Evolutionary conservation across 371 early-diverging fungal species (phyloP), one percentile per base, ranked within the genome.

Genomic region (Actinomortierella wolfii): DNA sequence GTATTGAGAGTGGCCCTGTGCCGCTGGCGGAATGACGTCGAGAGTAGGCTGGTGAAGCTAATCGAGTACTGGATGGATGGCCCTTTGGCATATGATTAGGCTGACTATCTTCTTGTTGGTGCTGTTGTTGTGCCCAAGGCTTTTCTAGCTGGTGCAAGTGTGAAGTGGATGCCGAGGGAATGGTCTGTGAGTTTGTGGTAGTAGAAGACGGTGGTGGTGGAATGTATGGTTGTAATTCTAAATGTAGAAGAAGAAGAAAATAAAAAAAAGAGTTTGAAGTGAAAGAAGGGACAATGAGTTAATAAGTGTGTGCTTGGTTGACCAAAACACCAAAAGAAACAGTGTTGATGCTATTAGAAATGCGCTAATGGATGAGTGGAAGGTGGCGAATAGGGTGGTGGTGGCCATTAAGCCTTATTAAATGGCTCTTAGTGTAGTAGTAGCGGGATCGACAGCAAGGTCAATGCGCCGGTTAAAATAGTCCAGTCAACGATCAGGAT

Each of bases 11-110:
- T 29, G 59, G 5, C 9, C 29, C 51, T 7, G 60, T 50, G 15
- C 59, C 45, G 29, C 59, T 63, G 5, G 73, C 62, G 52, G 66
- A 67, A 41, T 67, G 50, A 26, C 74, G 59, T 42, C 60, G 34
- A 2, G 59, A 52, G 15, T 54, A 41, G 13, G 59, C 24, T 20
- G 34, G 13, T 3, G 18, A 23, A 8, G 54, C 14, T 17, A 8
- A 7, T 25, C 28, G 28, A n/a, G 28, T 25, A 28, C 8, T n/a
- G 51, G n/a, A 18, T n/a, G 8, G 18, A 29, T n/a, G 18, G 18
- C 14, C 15, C 42, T 41, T 54, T 24, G n/a, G 21, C 42, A n/a
- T 41, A 59, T 34, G 13, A 34, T 45, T 21, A 49, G 48, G 45
- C 44, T 28, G 49, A 6, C 4, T 34, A 26, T n/a, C 40, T 56